These are phyloP conservation scores for Cordyceps cateniannulata DNA, from an alignment of 2,329 filamentous ascomycete species.

Conservation along the genomic window DNA sequence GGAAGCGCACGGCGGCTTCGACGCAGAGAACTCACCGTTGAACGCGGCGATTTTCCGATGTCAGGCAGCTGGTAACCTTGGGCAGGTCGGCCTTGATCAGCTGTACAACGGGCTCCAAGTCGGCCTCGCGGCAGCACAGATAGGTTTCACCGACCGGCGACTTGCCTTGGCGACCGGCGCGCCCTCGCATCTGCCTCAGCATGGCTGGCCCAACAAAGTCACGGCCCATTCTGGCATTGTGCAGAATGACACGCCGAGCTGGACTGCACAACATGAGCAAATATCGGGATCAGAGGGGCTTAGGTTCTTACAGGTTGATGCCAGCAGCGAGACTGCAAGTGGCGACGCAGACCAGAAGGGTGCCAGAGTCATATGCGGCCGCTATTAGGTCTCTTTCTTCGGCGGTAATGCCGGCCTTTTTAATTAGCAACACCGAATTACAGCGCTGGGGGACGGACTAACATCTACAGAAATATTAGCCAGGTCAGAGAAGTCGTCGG, in stretches of 20 bases:
- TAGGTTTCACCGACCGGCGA: constrained; percentile 73
- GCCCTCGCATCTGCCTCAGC: constrained; percentile 74
- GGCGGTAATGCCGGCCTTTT: constrained; percentile 60
- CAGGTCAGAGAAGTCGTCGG: neutral
- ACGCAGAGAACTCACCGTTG: constrained; percentile 43
- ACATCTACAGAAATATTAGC: constrained; percentile 28
- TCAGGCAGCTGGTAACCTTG: constrained; percentile 60
- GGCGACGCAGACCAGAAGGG: constrained; percentile 64
- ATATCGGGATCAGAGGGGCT: neutral
- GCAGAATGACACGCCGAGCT: constrained; percentile 67
- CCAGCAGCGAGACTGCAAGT: constrained; percentile 77
- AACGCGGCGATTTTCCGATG: constrained; percentile 59
- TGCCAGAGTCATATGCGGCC: constrained; percentile 61
- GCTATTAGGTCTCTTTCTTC: constrained; percentile 71
- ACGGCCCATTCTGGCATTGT: constrained; percentile 68
- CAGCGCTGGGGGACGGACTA: constrained; percentile 13
- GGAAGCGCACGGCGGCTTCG: neutral
- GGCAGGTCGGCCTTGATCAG: constrained; percentile 69
- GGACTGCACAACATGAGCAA: constrained; percentile 29
- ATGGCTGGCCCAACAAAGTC: constrained; percentile 73
- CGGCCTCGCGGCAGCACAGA: constrained; percentile 62
- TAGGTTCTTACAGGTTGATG: constrained; percentile 55
- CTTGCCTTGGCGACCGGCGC: constrained; percentile 72
- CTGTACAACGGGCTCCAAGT: constrained; percentile 63
- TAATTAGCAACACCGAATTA: constrained; percentile 19